Evolutionary conservation across 208 protist genomes (phyloP).

Genomic region (Wallacemonas sp.): DNA sequence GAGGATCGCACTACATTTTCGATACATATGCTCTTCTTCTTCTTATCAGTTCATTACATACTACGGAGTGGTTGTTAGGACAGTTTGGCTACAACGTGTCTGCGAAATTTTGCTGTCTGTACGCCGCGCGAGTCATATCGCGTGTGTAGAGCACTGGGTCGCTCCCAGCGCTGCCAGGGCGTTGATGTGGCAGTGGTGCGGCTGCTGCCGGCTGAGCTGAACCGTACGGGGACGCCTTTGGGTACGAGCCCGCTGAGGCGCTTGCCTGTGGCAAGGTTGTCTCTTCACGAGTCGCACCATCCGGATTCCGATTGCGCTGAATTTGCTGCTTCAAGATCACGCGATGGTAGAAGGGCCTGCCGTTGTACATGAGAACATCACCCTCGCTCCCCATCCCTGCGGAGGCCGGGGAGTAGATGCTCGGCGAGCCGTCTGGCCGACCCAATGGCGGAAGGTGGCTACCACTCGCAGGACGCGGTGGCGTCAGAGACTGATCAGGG

Average conservation of each 20-base stretch:
- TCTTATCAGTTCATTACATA: neutral
- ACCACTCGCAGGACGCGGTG: neutral
- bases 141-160: constrained; percentile 7
- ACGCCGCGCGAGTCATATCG: constrained; percentile 5
- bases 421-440: neutral
- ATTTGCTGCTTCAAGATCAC: constrained; percentile 21
- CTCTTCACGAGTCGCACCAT: neutral
- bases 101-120: neutral
- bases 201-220: neutral
- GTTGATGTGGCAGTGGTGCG: neutral
- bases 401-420: constrained; percentile 11
- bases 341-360: constrained; percentile 19
- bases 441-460: neutral
- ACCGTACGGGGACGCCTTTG: neutral
- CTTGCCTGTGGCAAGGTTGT: neutral
- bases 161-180: neutral
- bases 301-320: neutral
- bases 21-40: no score
- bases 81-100: neutral
- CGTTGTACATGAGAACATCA: constrained; percentile 29
- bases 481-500: neutral
- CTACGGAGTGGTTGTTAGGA: no score
- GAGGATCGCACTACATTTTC: no score
- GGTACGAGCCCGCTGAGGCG: neutral
- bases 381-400: neutral